phyloP scores from a whole-genome alignment of 2,329 filamentous ascomycete species.

The Colletotrichum orchidophilum region DNA sequence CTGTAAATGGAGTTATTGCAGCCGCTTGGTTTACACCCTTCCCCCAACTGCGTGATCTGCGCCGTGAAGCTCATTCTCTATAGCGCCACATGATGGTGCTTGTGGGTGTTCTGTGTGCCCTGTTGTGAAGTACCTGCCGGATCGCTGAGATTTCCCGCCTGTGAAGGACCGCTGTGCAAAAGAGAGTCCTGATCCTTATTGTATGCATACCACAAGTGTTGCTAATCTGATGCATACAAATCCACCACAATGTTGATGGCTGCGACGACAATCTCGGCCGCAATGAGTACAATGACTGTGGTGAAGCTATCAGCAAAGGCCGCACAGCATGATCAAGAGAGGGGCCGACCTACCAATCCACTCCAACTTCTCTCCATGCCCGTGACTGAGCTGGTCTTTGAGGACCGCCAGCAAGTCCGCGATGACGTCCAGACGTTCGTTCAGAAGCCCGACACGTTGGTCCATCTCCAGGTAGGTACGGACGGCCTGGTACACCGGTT shows the following conservation, averaged over 20 bases:
- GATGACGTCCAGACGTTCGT: conserved; percentile 91
- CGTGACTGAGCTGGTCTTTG: conserved; percentile 94
- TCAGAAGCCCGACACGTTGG: conserved; percentile 88
- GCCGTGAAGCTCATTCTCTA: conserved; percentile 31
- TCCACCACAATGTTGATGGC: conserved; percentile 96
- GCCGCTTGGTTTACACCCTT: background rate
- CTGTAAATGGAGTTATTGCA: background rate
- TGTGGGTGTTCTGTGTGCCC: conserved; percentile 25
- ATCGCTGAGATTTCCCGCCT: background rate
- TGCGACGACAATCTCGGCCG: conserved; percentile 92
- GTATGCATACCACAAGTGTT: conserved; percentile 1
- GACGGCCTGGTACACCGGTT: conserved; percentile 95
- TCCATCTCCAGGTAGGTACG: conserved; percentile 98
- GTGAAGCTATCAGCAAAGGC: conserved; percentile 33
- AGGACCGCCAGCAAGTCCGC: conserved; percentile 91
- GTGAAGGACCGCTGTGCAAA: background rate
- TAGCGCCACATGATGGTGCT: background rate
- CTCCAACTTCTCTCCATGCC: conserved; percentile 88
- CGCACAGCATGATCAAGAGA: background rate
- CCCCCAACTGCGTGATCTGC: background rate
- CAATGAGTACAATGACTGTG: conserved; percentile 91
- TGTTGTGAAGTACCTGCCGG: conserved; percentile 6
- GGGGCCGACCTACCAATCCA: conserved; percentile 78
- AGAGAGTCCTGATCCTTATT: background rate
- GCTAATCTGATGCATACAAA: conserved; percentile 69